Evolutionary conservation across 441 rosid species (phyloP).

Genomic region (Mallotus repandus): DNA sequence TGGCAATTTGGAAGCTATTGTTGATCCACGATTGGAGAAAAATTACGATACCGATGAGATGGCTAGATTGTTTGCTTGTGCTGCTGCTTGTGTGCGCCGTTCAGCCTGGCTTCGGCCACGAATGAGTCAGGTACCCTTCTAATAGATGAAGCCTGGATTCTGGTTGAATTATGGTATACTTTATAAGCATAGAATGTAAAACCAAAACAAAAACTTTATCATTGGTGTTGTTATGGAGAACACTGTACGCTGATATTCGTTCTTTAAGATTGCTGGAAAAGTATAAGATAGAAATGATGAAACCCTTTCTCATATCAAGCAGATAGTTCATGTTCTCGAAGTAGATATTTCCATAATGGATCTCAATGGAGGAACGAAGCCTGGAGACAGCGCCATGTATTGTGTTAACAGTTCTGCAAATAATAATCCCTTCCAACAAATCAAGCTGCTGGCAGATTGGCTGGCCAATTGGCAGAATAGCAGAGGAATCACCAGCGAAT

Average conservation of each 20-base stretch:
- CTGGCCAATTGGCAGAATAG: constrained; percentile 48
- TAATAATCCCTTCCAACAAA: too few species aligned
- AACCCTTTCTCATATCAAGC: constrained; percentile 19
- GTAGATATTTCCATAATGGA: constrained; percentile 59
- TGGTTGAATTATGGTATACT: neutral
- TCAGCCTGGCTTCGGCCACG: constrained; percentile 22
- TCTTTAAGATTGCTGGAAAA: neutral
- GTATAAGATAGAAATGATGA: neutral
- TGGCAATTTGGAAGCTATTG: constrained; percentile 7
- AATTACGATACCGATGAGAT: constrained; percentile 9
- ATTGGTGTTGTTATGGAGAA: neutral
- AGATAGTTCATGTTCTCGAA: constrained; percentile 80
- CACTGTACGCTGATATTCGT: neutral
- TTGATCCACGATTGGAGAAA: constrained; percentile 15
- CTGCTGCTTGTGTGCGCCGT: constrained; percentile 22
- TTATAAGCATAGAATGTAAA: too few species aligned
- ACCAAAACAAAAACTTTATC: too few species aligned
- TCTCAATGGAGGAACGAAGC: constrained; percentile 62
- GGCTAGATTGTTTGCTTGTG: constrained; percentile 23
- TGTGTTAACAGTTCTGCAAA: too few species aligned
- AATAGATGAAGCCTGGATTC: neutral
- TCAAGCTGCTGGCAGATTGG: too few species aligned
- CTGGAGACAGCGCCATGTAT: constrained; percentile 51
- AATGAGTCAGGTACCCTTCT: constrained; percentile 21
- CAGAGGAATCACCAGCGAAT: constrained; percentile 66